Evolutionary conservation across 1,284 basidiomycete genomes (phyloP), one percentile per base, ranked within the genome.

Genomic region (Mycosarcoma maydis): DNA sequence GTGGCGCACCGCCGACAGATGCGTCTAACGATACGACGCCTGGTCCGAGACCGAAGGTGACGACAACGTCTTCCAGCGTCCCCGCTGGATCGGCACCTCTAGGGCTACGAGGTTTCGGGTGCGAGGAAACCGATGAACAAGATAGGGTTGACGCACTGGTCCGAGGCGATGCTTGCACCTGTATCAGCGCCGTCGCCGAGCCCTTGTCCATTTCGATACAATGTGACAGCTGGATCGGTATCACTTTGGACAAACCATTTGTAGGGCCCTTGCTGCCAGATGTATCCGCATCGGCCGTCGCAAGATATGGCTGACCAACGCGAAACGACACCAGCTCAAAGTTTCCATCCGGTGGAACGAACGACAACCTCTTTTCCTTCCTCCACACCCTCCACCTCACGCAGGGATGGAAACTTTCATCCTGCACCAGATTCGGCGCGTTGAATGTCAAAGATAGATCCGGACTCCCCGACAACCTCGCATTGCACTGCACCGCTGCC

Each of bases 391-490:
- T 87, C 46, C 93, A 85, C 30, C 88, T 86, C 46, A 97, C 88
- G 80, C 93, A 97, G 27, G 92, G 89, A 81, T 98, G 94, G 81
- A 96, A 95, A 1, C 90, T 88, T 66, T 89, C 90, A 69, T 95
- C 91, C 3, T 85, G 84, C 65, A 97, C 84, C 32, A 88, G 85
- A 62, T 88, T 86, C 0, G 90, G 85, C 29, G 53, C 29, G 37
- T 58, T 68, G 27, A 80, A 66, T 6, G 46, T 49, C 14, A 80
- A 37, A 19, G 46, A 45, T 22, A 80, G 42, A 40, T 76, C 75
- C 1, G 78, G 78, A n/a, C 58, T 71, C 6, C 77, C 78, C 42
- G 91, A 57, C 7, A 80, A 41, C 26, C 60, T 36, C 34, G 77
- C 72, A 17, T 72, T 72, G 53, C 75, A 73, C 42, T 67, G 46